phyloP scores from a whole-genome alignment of 371 early-diverging fungal genomes.

The Chytridium lagenaria region DNA sequence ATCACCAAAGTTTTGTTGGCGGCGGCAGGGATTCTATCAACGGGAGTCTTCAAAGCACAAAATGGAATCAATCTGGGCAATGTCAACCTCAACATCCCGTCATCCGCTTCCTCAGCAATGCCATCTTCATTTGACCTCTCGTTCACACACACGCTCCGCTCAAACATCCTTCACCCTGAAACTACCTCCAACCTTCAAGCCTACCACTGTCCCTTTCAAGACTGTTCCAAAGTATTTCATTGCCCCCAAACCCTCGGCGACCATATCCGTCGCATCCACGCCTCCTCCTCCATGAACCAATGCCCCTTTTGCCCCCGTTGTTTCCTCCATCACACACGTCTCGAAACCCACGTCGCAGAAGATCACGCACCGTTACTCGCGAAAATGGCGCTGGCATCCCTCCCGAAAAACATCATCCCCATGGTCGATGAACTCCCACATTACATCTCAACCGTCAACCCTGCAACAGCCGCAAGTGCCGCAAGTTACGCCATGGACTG shows the following conservation, averaged over 20 bases:
- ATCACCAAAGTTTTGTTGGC: no score
- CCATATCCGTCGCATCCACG: neutral
- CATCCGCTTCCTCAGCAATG: no score
- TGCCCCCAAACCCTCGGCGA: neutral
- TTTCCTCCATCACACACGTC: neutral
- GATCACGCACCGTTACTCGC: neutral
- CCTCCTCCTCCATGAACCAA: neutral
- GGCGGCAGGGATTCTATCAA: no score
- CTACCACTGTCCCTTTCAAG: neutral
- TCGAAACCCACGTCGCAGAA: slow-evolving; percentile 6
- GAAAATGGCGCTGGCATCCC: neutral
- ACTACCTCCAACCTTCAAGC: neutral
- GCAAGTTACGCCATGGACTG: neutral
- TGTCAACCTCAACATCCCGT: no score
- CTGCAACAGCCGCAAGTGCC: neutral
- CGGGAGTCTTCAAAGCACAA: no score
- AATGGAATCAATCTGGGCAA: no score
- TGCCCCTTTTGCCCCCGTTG: neutral
- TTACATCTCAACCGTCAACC: neutral
- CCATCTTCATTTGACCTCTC: no score
- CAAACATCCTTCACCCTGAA: neutral
- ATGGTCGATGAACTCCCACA: slow-evolving; percentile 6
- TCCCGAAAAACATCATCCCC: neutral
- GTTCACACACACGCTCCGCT: neutral
- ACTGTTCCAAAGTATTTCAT: neutral